These are phyloP conservation scores for Pyropia yezoensis DNA, from an alignment of 23 red algal genomes.

Conservation along the genomic window DNA sequence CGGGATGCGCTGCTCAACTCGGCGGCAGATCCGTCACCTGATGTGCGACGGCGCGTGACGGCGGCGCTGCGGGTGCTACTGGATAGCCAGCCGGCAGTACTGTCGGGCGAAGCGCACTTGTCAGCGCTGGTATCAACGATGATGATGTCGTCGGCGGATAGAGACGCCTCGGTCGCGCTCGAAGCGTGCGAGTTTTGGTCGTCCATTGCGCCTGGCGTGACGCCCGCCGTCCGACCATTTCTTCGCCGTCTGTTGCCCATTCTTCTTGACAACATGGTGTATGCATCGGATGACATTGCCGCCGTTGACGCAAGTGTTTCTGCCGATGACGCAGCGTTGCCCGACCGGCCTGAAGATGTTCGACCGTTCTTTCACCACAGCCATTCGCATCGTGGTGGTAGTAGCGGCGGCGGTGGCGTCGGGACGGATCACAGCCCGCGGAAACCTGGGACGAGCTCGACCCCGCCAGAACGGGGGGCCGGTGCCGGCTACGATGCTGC, in stretches of 20 bases:
- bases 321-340: slow-evolving; percentile 49
- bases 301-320: slow-evolving; percentile 20
- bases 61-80: slow-evolving; percentile 57
- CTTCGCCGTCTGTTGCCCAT: slow-evolving; percentile 57
- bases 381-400: too few relatives aligned
- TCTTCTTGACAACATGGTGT: slow-evolving; percentile 70
- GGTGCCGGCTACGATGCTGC: background rate
- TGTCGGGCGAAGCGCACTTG: slow-evolving; percentile 33
- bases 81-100: slow-evolving; percentile 37
- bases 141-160: slow-evolving; percentile 33
- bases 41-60: slow-evolving; percentile 61
- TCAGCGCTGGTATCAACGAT: slow-evolving; percentile 57
- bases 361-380: slow-evolving; percentile 57
- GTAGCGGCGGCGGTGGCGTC: too few relatives aligned
- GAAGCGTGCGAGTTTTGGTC: slow-evolving; percentile 90
- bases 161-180: slow-evolving; percentile 29
- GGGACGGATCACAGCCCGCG: too few relatives aligned
- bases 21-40: slow-evolving; percentile 46
- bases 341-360: slow-evolving; percentile 77
- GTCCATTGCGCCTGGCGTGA: slow-evolving; percentile 20
- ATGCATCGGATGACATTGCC: slow-evolving; percentile 46
- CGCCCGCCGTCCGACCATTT: slow-evolving; percentile 29
- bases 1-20: slow-evolving; percentile 43
- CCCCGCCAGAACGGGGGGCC: background rate
- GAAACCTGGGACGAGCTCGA: too few relatives aligned